These are phyloP conservation scores for Suhomyces terraborum DNA, from an alignment of 1,139 yeast species.

Conservation along the genomic window DNA sequence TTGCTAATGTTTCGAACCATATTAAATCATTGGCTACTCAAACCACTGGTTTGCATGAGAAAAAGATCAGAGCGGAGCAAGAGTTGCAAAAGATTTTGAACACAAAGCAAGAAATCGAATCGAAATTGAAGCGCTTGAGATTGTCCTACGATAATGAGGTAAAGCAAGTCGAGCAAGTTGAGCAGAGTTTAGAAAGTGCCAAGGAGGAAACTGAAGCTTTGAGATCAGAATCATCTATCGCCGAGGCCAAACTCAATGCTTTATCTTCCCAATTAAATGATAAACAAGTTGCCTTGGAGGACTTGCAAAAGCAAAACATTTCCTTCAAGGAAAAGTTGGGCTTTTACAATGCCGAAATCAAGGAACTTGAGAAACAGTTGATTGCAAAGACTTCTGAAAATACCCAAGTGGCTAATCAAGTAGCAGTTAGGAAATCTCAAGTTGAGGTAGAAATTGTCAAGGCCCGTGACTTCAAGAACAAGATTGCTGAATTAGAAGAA, in stretches of 20 bases:
- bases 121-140: conserved; percentile 65
- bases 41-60: conserved; percentile 68
- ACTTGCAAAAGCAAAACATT: conserved; percentile 66
- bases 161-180: conserved; percentile 70
- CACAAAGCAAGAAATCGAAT: conserved; percentile 70
- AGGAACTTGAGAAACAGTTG: conserved; percentile 57
- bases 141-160: conserved; percentile 79
- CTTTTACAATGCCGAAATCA: conserved; percentile 64
- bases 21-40: conserved; percentile 76
- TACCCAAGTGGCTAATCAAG: conserved; percentile 61
- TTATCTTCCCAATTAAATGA: conserved; percentile 68
- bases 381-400: conserved; percentile 54
- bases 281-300: conserved; percentile 60
- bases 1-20: conserved; percentile 86
- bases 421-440: conserved; percentile 69
- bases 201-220: conserved; percentile 72
- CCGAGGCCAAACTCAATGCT: conserved; percentile 80
- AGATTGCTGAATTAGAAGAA: conserved; percentile 32
- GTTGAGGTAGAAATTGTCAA: conserved; percentile 62
- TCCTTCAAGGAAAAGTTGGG: conserved; percentile 69
- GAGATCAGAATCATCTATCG: conserved; percentile 71
- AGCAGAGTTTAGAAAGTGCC: conserved; percentile 56
- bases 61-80: conserved; percentile 71
- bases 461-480: conserved; percentile 44
- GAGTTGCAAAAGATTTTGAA: conserved; percentile 68